Percentiles rank a stretch among this genome's conserved stretches.
These are phyloP conservation scores for Agaricus subrufescens DNA, from an alignment of 768 basidiomycete genomes.

Conservation along the genomic window DNA sequence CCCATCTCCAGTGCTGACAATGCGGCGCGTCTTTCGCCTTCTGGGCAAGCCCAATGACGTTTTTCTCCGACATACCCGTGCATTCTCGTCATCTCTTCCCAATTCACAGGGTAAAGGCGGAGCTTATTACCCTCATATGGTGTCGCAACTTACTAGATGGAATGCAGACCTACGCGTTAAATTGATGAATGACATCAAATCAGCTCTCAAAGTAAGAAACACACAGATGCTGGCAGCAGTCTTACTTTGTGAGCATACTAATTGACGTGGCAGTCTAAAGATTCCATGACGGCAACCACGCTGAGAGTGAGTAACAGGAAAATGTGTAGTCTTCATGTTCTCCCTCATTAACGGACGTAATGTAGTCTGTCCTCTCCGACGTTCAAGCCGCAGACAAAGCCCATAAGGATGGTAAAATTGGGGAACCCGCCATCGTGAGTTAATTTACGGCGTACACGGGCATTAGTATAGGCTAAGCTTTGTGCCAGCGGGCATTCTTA, in stretches of 20 bases:
- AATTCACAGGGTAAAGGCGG: neutral
- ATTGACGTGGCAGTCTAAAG: neutral
- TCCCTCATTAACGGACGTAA: neutral
- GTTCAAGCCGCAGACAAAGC: conserved; percentile 65
- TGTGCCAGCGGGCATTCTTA: conserved; percentile 35
- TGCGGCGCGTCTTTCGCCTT: neutral
- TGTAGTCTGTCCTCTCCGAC: conserved; percentile 64
- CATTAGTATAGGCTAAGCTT: neutral
- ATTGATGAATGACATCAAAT: conserved; percentile 52
- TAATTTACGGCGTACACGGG: neutral
- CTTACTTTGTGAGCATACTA: neutral
- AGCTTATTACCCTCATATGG: neutral
- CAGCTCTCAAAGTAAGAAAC: conserved; percentile 57
- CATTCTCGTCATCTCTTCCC: neutral
- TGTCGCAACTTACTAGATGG: neutral
- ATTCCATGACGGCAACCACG: neutral
- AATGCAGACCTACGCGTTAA: conserved; percentile 48
- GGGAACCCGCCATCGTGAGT: conserved; percentile 43
- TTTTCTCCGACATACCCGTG: neutral
- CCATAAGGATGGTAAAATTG: conserved; percentile 29
- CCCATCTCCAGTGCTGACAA: neutral
- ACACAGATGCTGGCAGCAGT: neutral
- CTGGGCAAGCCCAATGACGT: neutral
- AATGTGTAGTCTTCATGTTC: neutral
- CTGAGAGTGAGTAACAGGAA: neutral